A percentile compares a stretch with the other conserved stretches of the same genome.
phyloP scores from a whole-genome alignment of 1,284 basidiomycete species.

The Sanghuangporus sanghuang region DNA sequence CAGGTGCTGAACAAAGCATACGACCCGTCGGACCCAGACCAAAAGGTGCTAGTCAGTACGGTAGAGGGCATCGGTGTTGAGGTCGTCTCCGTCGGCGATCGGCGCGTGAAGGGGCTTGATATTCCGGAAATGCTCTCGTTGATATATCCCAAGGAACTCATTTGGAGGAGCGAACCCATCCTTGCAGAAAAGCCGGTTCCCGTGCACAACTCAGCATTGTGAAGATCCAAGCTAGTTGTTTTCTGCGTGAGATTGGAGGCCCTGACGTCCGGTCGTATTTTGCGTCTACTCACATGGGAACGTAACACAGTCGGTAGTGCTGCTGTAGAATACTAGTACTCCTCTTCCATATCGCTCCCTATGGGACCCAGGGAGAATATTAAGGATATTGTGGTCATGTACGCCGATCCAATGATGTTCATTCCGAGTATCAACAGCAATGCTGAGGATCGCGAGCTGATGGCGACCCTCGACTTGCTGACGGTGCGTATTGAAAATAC shows the following conservation, averaged over 20 bases:
- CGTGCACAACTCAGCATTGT: constrained; percentile 68
- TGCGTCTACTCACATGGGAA: constrained; percentile 47
- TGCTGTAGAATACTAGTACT: neutral
- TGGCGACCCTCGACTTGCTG: constrained; percentile 70
- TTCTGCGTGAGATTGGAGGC: constrained; percentile 84
- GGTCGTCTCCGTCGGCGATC: constrained; percentile 80
- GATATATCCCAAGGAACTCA: constrained; percentile 78
- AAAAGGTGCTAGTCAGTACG: constrained; percentile 56
- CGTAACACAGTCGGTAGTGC: constrained; percentile 29
- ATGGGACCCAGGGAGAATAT: constrained; percentile 25
- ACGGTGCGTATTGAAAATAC: constrained; percentile 79
- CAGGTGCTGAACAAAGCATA: constrained; percentile 50
- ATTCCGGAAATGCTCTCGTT: constrained; percentile 82
- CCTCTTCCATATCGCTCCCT: neutral
- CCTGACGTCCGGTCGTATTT: constrained; percentile 62
- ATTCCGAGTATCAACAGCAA: constrained; percentile 71
- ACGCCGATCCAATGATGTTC: constrained; percentile 60
- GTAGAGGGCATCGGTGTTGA: constrained; percentile 74
- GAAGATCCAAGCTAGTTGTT: constrained; percentile 74
- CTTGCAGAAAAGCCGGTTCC: constrained; percentile 37
- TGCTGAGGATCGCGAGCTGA: constrained; percentile 72
- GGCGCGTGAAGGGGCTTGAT: constrained; percentile 92
- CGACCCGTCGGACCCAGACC: constrained; percentile 46
- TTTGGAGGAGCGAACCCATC: constrained; percentile 64
- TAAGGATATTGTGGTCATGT: constrained; percentile 36